Evolutionary conservation across 2,329 filamentous ascomycete genomes (phyloP), one percentile per base, ranked within the genome.

Genomic region (Phialophora macrospora): DNA sequence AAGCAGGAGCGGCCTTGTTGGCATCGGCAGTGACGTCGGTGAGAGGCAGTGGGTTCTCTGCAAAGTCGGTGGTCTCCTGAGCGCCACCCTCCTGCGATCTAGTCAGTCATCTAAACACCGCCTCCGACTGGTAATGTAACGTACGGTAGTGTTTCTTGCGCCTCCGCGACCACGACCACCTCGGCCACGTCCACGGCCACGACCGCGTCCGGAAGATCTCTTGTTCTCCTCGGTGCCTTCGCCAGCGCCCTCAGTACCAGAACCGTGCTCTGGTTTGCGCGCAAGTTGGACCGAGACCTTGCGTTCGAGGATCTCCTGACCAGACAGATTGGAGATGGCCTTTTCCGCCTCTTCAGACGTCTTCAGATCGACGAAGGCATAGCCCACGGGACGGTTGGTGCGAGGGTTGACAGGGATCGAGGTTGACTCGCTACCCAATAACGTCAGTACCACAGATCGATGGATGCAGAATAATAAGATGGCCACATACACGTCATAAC

Each of bases 341-440:
- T 93, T 92, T 83, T 97, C 92, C 71, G 95, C 95, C 85, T 98
- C 95, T 72, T 88, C 88, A 67, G 95, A 92, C 71, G 94, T 97
- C 69, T 92, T 96, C 72, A 99, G 90, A 78, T 98, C 95, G 80
- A 99, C 95, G 79, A 99, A 99, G 78, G 95, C 95, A 81, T 98
- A 99, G 78, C 95, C 95, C 80, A 99, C 95, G 72, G 95, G 94
- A 79, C 95, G 94, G 82, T 93, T 94, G 82, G 94, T 99, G 81
- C 95, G 94, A 78, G 95, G 95, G 86, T 99, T 98, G 87, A 96
- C 97, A 74, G 95, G 95, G 82, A 99, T 99, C 75, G 95, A 98
- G 80, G 94, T 94, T 81, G 92, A 96, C 86, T 99, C 95, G 82
- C 95, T 98, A 77, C 65, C 73, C 64, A 17, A 51, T 0, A 55